Evolutionary conservation across 2,329 filamentous ascomycete genomes (phyloP).

Genomic region (Macrophomina phaseolina): DNA sequence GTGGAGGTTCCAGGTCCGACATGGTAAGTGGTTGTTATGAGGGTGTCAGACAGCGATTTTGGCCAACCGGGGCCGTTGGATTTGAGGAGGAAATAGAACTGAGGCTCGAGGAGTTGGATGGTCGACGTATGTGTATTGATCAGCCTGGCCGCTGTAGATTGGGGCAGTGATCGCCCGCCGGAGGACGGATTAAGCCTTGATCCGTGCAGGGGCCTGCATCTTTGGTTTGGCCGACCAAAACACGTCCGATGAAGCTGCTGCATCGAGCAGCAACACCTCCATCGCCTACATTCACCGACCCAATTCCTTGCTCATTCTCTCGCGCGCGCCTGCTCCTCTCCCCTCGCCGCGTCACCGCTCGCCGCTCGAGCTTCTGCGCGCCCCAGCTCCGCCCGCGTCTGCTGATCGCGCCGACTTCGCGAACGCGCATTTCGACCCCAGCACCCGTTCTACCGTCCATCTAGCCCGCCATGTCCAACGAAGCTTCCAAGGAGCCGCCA

Average conservation of each 20-base stretch:
- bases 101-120: conserved; percentile 14
- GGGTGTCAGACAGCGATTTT: background rate
- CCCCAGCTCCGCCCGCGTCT: background rate
- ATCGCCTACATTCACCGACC: background rate
- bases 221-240: conserved; percentile 24
- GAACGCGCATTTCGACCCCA: conserved; percentile 1
- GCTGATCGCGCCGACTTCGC: conserved; percentile 5
- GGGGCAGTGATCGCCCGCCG: conserved; percentile 22
- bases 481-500: conserved; percentile 42
- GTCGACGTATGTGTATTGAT: conserved; percentile 27
- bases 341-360: conserved; percentile 11
- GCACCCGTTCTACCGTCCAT: background rate
- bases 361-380: background rate
- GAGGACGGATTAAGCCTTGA: conserved; percentile 3
- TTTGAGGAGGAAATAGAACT: conserved; percentile 12
- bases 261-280: conserved; percentile 14
- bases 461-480: conserved; percentile 29
- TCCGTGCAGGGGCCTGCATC: conserved; percentile 8
- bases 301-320: background rate
- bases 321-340: background rate
- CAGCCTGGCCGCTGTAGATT: conserved; percentile 16
- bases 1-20: conserved; percentile 57
- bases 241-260: conserved; percentile 24
- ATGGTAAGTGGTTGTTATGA: conserved; percentile 35
- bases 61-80: conserved; percentile 9